Evolutionary conservation across 768 basidiomycete genomes (phyloP), one percentile per base, ranked within the genome.

Genomic region (Xerocomus brunneocitrinus): DNA sequence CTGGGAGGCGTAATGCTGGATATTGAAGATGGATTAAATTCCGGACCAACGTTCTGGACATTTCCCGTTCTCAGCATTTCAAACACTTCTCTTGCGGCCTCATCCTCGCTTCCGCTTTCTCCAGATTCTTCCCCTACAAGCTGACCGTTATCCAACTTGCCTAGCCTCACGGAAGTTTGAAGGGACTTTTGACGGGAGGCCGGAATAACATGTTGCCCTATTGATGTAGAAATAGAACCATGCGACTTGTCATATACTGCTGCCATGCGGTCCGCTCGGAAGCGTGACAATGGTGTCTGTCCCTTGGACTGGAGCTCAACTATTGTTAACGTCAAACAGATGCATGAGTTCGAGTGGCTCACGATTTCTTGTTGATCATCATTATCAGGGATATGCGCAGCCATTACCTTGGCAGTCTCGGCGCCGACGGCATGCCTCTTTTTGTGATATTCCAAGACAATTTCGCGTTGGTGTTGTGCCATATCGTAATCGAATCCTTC

Each of bases 401-500:
- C 70, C 74, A 87, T 75, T 9, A 77, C 79, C 38, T 73, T 71
- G 13, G 78, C 72, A 41, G 80, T 78, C 43, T 77, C 78, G 36
- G 77, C 72, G 1, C 82, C 81, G 47, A 90, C 76, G 16, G 72
- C 72, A 34, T 68, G 70, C 46, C 86, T 80, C 64, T 82, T 86
- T 57, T 76, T 70, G 65, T 85, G 75, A 62, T 91, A 91, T 58
- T 83, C 82, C 39, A 90, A 62, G 16, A 84, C 82, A 58, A 91
- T 78, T 65, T 90, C 88, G 28, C 87, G 83, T 58, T 89, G 85
- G 59, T 87, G 85, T 48, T 74, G 79, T 24, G 80, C 84, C 46
- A 73, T 75, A 58, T 88, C 81, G 31, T 83, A 70, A 59, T 89
- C 84, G 25, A 76, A 72, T 39, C 76, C 79, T 39, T 83, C 79